Conservation (phyloP, 225 moss, liverwort and hornwort genomes). For the Thuidium tamariscinum region DNA sequence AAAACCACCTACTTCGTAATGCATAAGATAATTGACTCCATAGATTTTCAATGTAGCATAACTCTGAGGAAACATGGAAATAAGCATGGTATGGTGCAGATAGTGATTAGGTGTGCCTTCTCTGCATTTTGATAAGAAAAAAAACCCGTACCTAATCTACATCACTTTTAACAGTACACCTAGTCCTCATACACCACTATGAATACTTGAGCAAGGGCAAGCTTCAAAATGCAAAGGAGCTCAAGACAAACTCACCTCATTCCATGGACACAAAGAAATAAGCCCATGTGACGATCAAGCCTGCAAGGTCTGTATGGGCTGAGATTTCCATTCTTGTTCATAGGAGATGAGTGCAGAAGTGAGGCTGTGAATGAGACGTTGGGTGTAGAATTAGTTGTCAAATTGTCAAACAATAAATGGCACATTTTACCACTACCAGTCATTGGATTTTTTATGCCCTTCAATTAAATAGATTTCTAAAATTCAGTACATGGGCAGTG, state of each 20-base stretch:
- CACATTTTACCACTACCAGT: neutral
- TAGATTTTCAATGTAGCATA: neutral
- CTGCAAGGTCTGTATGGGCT: neutral
- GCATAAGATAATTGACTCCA: neutral
- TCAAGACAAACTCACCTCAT: neutral
- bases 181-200: neutral
- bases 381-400: neutral
- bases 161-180: neutral
- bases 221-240: neutral
- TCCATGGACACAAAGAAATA: neutral
- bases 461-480: neutral
- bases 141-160: neutral
- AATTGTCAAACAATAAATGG: neutral
- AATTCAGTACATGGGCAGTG: neutral
- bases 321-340: neutral
- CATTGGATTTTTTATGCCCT: neutral
- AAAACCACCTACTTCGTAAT: neutral
- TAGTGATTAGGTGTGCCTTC: neutral
- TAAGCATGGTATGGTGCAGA: neutral
- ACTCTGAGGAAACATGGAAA: neutral
- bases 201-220: neutral
- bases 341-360: neutral
- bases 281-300: neutral
- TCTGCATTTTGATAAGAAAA: neutral
- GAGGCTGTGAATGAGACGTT: neutral